These are phyloP conservation scores for Flaveria trinervia DNA, from an alignment of 129 eudicot genomes.

Conservation along the genomic window DNA sequence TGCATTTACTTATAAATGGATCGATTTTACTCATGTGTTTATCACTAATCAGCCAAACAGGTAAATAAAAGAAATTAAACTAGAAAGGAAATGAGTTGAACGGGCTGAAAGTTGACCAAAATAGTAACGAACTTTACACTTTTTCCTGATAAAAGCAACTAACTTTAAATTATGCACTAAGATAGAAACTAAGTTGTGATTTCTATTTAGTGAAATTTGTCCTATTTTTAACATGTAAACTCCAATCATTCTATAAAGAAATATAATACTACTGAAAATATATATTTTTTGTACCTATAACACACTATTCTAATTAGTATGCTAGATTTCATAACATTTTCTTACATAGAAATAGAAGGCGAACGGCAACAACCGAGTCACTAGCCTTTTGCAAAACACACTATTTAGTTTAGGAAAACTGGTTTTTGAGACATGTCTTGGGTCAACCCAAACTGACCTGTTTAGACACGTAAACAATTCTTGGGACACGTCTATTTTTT, in stretches of 20 bases:
- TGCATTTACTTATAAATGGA: neutral
- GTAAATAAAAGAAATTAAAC: neutral
- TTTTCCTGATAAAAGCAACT: neutral
- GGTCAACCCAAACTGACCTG: neutral
- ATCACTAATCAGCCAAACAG: neutral
- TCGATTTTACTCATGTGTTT: neutral
- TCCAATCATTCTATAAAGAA: neutral
- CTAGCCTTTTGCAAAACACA: neutral
- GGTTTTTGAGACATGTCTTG: neutral
- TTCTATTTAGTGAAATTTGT: neutral
- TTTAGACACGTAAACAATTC: neutral
- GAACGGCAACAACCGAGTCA: too few species aligned
- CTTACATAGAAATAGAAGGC: too few species aligned
- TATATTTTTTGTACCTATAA: neutral
- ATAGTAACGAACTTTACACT: neutral
- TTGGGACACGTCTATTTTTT: neutral
- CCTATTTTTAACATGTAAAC: neutral
- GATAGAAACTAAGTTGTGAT: neutral
- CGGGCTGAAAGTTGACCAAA: neutral
- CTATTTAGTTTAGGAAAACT: neutral
- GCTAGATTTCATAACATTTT: too few species aligned
- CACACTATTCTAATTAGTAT: too few species aligned
- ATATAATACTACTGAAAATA: neutral
- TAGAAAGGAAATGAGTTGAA: neutral
- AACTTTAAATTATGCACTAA: neutral